Evolutionary conservation across 495 filamentous ascomycete species (phyloP).

Genomic region (Peziza echinospora): DNA sequence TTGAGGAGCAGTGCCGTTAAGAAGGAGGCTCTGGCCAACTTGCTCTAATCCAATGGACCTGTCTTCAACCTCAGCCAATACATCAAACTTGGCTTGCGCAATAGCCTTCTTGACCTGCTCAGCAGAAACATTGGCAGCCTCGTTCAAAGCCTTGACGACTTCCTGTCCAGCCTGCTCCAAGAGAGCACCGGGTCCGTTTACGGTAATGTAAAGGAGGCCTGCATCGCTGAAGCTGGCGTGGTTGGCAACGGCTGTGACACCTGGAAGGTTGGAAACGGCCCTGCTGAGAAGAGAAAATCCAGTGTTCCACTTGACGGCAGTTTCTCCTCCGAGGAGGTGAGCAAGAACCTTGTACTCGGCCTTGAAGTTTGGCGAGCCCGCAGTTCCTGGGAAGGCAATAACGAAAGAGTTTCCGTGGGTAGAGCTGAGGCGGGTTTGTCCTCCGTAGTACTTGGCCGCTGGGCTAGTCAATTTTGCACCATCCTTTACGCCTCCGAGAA

Average conservation of each 20-base stretch:
- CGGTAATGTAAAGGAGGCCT: slow-evolving; percentile 62
- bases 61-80: slow-evolving; percentile 57
- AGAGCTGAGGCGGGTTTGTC: slow-evolving; percentile 75
- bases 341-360: slow-evolving; percentile 76
- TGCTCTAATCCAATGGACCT: slow-evolving; percentile 20
- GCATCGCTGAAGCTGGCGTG: slow-evolving; percentile 84
- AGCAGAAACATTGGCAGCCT: slow-evolving; percentile 46
- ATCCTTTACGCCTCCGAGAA: slow-evolving; percentile 43
- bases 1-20: slow-evolving; percentile 66
- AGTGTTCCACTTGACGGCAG: slow-evolving; percentile 83
- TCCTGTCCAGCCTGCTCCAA: slow-evolving; percentile 34
- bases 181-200: slow-evolving; percentile 53
- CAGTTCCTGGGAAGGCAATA: slow-evolving; percentile 75
- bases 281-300: slow-evolving; percentile 79
- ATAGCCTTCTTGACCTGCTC: slow-evolving; percentile 82
- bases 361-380: slow-evolving; percentile 46
- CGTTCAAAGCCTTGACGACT: slow-evolving; percentile 58
- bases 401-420: slow-evolving; percentile 52
- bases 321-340: slow-evolving; percentile 72
- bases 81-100: slow-evolving; percentile 81
- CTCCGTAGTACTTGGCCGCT: slow-evolving; percentile 65
- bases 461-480: slow-evolving; percentile 21
- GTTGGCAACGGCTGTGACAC: slow-evolving; percentile 41
- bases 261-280: slow-evolving; percentile 41
- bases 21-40: slow-evolving; percentile 38